Percentiles rank a stretch among this genome's conserved stretches.
phyloP scores from a whole-genome alignment of 345 rosid species.

The Noccaea bulbosa region DNA sequence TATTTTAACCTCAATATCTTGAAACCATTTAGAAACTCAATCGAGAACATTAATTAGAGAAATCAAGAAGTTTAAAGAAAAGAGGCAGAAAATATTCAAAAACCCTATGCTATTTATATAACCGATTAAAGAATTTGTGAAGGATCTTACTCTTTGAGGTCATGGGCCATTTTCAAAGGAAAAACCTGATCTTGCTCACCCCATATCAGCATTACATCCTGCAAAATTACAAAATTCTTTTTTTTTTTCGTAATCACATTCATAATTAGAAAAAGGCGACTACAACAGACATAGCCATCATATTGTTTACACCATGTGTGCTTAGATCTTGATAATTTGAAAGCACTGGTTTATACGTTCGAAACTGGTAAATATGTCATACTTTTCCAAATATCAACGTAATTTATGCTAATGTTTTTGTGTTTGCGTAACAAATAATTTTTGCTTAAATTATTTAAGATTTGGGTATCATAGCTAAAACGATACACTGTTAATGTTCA shows the following conservation, averaged over 20 bases:
- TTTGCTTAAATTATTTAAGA: no score
- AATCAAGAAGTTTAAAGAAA: neutral
- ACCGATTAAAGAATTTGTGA: neutral
- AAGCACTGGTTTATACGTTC: no score
- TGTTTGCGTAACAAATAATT: no score
- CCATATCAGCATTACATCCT: constrained; percentile 84
- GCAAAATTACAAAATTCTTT: neutral
- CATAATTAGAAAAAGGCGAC: neutral
- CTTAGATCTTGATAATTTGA: no score
- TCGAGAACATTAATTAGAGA: neutral
- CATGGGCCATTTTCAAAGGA: constrained; percentile 75
- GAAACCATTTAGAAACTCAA: neutral
- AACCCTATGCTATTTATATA: neutral
- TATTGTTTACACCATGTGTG: neutral
- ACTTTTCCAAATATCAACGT: no score
- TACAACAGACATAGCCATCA: neutral
- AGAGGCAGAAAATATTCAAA: neutral
- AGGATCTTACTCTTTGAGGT: constrained; percentile 61
- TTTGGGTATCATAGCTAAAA: no score
- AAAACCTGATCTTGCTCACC: constrained; percentile 80
- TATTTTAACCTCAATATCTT: neutral
- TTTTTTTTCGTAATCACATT: neutral
- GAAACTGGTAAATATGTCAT: no score
- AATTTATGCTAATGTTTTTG: no score
- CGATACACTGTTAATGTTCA: no score